Base-by-base conservation (phyloP, 805 yeast species). In the Starmerella apicola region DNA sequence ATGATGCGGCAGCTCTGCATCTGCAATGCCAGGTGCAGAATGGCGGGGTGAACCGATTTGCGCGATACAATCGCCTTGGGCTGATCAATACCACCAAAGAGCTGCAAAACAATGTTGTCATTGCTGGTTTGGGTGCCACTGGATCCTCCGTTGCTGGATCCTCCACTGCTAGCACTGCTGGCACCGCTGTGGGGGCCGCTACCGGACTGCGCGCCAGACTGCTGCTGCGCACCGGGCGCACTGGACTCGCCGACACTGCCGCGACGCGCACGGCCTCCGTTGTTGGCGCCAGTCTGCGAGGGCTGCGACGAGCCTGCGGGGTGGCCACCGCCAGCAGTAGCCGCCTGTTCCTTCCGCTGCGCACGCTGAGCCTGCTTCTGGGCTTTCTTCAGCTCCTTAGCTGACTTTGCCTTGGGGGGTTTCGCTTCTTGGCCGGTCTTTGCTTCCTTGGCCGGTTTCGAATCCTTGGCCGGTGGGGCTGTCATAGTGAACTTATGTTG, bases 331-430 rank as follows among this genome's bases (percentile, higher is more conserved):
- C 41, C 45, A 2, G 47, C 38, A n/a, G 49, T 32, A 5, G 37
- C 85, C 37, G 66, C 70, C 6, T 76, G 78, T 49, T 71, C 81
- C 55, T 82, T 85, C 48, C 77, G 74, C 2, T 95, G 94, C 2
- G 95, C 91, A 57, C 97, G 70, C 58, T 83, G 82, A 29, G 91
- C 94, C 12, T 91, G 91, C 62, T 88, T 86, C 54, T 85, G 94
- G 52, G 74, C 74, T 66, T 85, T 86, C 58, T 84, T 86, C 46
- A 83, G 66, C 59, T 86, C 94, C 52, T 84, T 85, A 49, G 82
- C 32, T n/a, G 44, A 36, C 31, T 38, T 31, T 16, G 32, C 37
- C 12, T 30, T 39, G 7, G 28, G 18, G 16, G n/a, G 25, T 28
- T 17, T 32, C 32, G 33, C 23, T 13, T 23, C 12, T 26, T 32